Conservation (phyloP, 495 filamentous ascomycete genomes). For the Mycothermus thermophilus region DNA sequence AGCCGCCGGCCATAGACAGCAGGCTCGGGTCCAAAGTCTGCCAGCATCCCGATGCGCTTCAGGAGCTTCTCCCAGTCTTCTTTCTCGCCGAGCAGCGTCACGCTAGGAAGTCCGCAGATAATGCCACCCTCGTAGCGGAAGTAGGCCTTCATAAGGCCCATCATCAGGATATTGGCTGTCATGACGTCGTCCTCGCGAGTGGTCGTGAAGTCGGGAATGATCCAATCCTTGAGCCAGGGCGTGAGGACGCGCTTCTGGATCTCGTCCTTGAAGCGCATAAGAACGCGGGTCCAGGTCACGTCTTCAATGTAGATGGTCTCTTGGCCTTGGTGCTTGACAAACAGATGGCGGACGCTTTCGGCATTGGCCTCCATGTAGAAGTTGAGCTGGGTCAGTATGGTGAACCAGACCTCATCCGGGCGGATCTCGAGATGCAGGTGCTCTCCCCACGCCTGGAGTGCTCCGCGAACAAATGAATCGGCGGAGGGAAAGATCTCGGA, state of each 20-base stretch:
- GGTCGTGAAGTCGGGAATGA: constrained; percentile 27
- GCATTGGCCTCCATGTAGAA: constrained; percentile 39
- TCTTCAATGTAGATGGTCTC: constrained; percentile 24
- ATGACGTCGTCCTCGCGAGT: constrained; percentile 19
- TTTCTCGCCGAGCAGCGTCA: constrained; percentile 24
- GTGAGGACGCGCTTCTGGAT: constrained; percentile 18
- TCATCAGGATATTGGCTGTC: constrained; percentile 25
- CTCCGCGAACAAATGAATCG: constrained; percentile 37
- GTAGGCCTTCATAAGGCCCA: constrained; percentile 25
- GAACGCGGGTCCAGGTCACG: constrained; percentile 6
- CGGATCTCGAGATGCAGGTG: constrained; percentile 40
- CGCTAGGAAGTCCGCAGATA: constrained; percentile 25
- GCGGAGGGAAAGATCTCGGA: constrained; percentile 11
- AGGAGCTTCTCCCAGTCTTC: constrained; percentile 25
- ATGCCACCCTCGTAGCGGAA: constrained; percentile 16
- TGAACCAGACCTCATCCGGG: constrained; percentile 47
- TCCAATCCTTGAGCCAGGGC: constrained; percentile 18
- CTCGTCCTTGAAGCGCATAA: constrained; percentile 11
- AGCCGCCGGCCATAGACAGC: constrained; percentile 15
- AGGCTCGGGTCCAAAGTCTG: constrained; percentile 25
- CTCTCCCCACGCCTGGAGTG: constrained; percentile 35
- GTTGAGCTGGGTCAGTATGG: constrained; percentile 40
- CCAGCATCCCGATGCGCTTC: constrained; percentile 16
- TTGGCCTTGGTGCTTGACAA: constrained; percentile 31
- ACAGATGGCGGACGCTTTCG: constrained; percentile 28